Conservation (phyloP, 2,329 filamentous ascomycete species). For the Davidsoniella australis region DNA sequence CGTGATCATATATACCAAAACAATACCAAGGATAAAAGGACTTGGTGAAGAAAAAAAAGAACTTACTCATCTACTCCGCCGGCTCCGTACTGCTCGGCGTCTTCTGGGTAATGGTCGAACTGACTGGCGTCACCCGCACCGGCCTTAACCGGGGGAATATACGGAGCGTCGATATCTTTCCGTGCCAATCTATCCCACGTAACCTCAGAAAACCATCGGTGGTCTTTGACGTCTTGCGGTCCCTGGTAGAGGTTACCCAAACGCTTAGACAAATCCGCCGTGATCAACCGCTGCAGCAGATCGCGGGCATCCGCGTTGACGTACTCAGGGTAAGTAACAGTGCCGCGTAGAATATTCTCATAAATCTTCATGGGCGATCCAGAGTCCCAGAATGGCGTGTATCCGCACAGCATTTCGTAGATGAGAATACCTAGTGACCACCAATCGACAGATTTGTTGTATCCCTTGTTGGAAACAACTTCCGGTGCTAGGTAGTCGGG, state of each 20-base stretch:
- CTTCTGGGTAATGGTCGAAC: constrained; percentile 96
- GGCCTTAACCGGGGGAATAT: constrained; percentile 87
- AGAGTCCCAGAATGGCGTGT: constrained; percentile 97
- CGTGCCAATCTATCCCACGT: constrained; percentile 89
- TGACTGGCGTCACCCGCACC: constrained; percentile 90
- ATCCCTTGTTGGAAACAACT: constrained; percentile 97
- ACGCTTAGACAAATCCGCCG: constrained; percentile 82
- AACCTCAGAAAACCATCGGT: constrained; percentile 92
- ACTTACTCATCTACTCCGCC: constrained; percentile 69
- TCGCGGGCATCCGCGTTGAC: constrained; percentile 90
- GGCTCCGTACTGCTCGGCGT: constrained; percentile 79
- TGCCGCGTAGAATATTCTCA: constrained; percentile 92
- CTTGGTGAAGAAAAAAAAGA: constrained; percentile 5
- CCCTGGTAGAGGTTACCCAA: constrained; percentile 87
- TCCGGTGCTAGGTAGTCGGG: constrained; percentile 95
- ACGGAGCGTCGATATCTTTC: constrained; percentile 96
- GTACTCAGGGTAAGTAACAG: constrained; percentile 92
- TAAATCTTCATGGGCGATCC: constrained; percentile 98
- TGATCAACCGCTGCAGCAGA: constrained; percentile 82
- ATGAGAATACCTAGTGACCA: constrained; percentile 97
- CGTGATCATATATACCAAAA: background rate
- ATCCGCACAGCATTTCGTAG: constrained; percentile 98
- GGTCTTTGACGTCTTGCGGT: constrained; percentile 80
- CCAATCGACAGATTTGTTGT: constrained; percentile 99
- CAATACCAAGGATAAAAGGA: background rate